phyloP scores from a whole-genome alignment of 129 eudicot species.

The Daucus carota region DH1_v3.0 NC_030386.2:14615501-14616000 shows the following conservation, averaged over 20 bases:
- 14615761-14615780: slow-evolving; percentile 64
- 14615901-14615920: background rate
- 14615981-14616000: background rate
- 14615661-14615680: slow-evolving; percentile 74
- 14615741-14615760: slow-evolving; percentile 74
- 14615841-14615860: background rate
- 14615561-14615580: background rate
- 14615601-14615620: background rate
- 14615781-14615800: slow-evolving; percentile 64
- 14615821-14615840: background rate
- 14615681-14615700: slow-evolving; percentile 67
- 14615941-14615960: background rate
- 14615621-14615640: slow-evolving; percentile 4
- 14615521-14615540: background rate
- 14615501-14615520: background rate
- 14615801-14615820: slow-evolving; percentile 42
- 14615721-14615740: slow-evolving; percentile 65
- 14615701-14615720: slow-evolving; percentile 77
- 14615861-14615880: background rate
- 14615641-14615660: slow-evolving; percentile 68
- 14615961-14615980: background rate
- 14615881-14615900: background rate
- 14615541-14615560: background rate
- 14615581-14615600: background rate
- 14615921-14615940: background rate